Conservation (phyloP, 768 basidiomycete genomes). For the Mycena filopes region DNA sequence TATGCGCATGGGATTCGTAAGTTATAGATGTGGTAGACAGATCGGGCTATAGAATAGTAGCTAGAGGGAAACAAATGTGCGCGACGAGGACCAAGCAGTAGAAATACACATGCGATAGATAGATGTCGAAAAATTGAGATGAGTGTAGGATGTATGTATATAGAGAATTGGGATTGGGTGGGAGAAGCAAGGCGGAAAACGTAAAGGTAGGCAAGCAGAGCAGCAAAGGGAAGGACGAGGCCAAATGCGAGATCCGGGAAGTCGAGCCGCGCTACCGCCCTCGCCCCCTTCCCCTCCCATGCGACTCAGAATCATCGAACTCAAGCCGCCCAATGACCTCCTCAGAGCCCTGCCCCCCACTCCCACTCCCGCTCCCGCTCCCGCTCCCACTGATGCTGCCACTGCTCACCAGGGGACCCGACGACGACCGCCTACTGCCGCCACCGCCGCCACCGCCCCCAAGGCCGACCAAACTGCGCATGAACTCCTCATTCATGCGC, state of each 20-base stretch:
- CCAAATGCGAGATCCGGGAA: background rate
- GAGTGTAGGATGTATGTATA: background rate
- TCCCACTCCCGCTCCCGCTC: constrained; percentile 30
- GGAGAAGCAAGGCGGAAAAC: too few relatives aligned
- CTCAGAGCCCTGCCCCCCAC: constrained; percentile 52
- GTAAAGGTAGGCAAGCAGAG: background rate
- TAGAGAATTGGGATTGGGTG: too few relatives aligned
- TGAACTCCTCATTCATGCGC: constrained; percentile 76
- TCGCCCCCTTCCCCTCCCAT: background rate
- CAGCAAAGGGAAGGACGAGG: background rate
- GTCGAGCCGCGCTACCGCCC: background rate
- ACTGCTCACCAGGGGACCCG: background rate
- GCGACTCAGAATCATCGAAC: constrained; percentile 36
- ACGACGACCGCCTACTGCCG: constrained; percentile 6
- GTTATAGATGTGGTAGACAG: too few relatives aligned
- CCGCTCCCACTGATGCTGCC: constrained; percentile 26
- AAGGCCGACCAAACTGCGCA: constrained; percentile 71
- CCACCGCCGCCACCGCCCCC: constrained; percentile 41
- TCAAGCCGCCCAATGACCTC: constrained; percentile 71
- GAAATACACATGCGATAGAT: constrained; percentile 9
- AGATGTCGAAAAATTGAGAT: background rate
- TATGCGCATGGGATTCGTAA: too few relatives aligned
- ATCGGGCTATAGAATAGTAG: too few relatives aligned
- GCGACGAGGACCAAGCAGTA: background rate
- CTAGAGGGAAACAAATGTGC: background rate